Conservation (phyloP, 257 asterid species). For the Capsicum chinense region DNA sequence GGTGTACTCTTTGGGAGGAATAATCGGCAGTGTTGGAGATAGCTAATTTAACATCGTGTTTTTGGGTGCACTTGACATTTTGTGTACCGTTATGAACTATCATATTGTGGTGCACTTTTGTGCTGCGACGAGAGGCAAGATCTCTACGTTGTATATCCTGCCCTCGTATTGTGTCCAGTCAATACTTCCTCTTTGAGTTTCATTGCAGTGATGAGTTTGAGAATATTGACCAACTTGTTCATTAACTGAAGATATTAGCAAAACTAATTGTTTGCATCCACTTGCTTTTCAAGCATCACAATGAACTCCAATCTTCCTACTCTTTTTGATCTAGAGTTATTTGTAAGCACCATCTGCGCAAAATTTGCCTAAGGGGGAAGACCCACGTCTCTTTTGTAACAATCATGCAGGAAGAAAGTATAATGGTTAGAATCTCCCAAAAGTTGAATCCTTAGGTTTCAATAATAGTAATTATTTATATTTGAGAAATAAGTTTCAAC, state of each 20-base stretch:
- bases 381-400: neutral
- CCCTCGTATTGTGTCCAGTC: neutral
- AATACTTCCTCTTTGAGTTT: conserved; percentile 8
- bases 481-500: neutral
- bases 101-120: neutral
- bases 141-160: neutral
- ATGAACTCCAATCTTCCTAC: conserved; percentile 10
- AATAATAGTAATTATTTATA: neutral
- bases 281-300: conserved; percentile 13
- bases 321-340: neutral
- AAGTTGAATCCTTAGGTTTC: neutral
- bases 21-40: neutral
- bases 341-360: neutral
- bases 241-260: neutral
- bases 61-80: conserved; percentile 13
- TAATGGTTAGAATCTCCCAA: neutral
- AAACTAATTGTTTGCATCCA: neutral
- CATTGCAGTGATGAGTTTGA: neutral
- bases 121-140: neutral
- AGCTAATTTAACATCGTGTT: neutral
- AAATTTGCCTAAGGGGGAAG: neutral
- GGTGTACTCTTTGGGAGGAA: conserved; percentile 23
- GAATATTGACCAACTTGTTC: conserved; percentile 16
- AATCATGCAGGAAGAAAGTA: neutral
- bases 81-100: neutral